phyloP scores from a whole-genome alignment of 2,329 filamentous ascomycete species.

The Sporothrix pseudoabietina region DNA sequence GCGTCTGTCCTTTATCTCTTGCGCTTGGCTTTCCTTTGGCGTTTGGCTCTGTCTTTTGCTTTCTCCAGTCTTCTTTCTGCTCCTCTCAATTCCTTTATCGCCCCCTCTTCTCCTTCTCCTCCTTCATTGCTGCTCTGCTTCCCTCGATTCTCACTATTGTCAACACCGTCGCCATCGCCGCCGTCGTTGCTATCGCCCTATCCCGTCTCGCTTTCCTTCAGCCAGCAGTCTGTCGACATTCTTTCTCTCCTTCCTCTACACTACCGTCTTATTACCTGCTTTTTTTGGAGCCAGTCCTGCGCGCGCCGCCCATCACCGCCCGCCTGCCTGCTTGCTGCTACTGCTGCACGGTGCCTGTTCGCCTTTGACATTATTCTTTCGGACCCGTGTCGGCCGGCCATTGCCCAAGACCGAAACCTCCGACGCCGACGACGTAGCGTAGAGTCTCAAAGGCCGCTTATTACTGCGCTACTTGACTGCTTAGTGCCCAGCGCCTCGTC shows the following conservation, averaged over 20 bases:
- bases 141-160: background rate
- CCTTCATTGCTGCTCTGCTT: background rate
- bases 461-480: conserved; percentile 9
- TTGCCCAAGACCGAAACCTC: conserved; percentile 10
- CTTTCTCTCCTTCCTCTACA: background rate
- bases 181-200: background rate
- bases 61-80: background rate
- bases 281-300: background rate
- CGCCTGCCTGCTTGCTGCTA: background rate
- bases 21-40: background rate
- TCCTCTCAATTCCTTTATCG: background rate
- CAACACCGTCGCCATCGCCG: background rate
- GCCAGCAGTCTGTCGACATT: background rate
- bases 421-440: conserved; percentile 26
- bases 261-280: background rate
- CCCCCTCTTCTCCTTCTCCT: background rate
- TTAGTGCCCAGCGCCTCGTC: conserved; percentile 6
- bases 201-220: background rate
- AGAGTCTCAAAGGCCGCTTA: conserved; percentile 18
- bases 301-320: background rate
- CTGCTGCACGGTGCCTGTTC: background rate
- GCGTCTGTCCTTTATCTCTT: conserved; percentile 25
- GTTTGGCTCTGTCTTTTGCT: background rate
- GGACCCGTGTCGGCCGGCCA: conserved; percentile 25
- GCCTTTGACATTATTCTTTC: conserved; percentile 6